These are phyloP conservation scores for Piromyces finnis DNA, from an alignment of 192 early-diverging fungal genomes.

Conservation along the genomic window DNA sequence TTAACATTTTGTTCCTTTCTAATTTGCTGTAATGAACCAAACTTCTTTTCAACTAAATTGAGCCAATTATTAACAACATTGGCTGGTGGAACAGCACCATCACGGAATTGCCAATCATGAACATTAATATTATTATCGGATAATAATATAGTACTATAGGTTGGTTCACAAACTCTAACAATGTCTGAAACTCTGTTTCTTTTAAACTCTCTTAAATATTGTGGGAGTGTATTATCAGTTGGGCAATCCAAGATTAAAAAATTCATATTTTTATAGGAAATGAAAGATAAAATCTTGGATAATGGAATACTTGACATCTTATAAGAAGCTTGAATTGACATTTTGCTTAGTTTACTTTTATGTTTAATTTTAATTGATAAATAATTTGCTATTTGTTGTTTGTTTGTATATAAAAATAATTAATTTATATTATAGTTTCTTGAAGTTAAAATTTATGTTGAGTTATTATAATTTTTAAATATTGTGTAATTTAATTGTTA, in stretches of 20 bases:
- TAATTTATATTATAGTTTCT: too few species aligned
- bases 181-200: constrained; percentile 62
- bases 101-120: constrained; percentile 81
- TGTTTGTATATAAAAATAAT: background rate
- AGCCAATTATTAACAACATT: constrained; percentile 25
- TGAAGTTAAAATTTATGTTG: too few species aligned
- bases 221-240: constrained; percentile 54
- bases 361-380: background rate
- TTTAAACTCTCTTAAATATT: constrained; percentile 57
- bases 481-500: too few species aligned
- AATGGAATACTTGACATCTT: background rate
- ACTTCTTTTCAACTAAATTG: constrained; percentile 36
- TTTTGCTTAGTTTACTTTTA: background rate
- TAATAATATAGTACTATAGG: constrained; percentile 46
- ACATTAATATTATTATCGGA: constrained; percentile 44
- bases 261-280: constrained; percentile 18
- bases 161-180: constrained; percentile 81
- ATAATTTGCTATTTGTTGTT: background rate
- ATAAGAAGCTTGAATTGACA: background rate
- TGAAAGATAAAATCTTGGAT: background rate
- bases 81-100: constrained; percentile 55
- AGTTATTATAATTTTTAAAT: too few species aligned
- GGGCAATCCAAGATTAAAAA: constrained; percentile 92
- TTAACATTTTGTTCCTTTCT: constrained; percentile 2
- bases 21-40: constrained; percentile 12